phyloP scores from a whole-genome alignment of 345 rosid species.

The Lepidium aucheri region DNA sequence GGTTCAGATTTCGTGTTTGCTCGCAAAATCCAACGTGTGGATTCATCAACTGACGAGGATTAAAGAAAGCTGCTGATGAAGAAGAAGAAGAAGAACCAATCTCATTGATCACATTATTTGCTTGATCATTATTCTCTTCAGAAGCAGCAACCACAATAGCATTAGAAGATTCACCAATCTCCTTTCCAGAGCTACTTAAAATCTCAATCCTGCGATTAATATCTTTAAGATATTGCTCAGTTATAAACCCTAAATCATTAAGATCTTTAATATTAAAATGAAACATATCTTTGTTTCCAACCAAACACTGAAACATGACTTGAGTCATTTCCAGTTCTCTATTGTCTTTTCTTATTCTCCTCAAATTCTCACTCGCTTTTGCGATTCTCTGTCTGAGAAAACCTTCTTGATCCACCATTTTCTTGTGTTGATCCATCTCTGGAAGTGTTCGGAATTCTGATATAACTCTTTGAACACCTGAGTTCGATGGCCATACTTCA shows the following conservation, averaged over 20 bases:
- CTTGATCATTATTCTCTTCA: background rate
- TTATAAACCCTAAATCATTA: constrained; percentile 25
- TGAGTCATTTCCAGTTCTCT: constrained; percentile 27
- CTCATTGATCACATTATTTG: background rate
- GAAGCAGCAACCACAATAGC: background rate
- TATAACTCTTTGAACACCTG: constrained; percentile 20
- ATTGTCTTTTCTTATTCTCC: constrained; percentile 17
- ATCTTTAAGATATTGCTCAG: constrained; percentile 25
- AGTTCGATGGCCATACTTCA: constrained; percentile 25
- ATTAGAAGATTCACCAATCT: constrained; percentile 1
- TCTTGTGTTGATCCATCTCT: constrained; percentile 26
- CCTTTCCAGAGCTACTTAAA: background rate
- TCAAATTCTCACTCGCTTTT: constrained; percentile 7
- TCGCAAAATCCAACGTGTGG: background rate
- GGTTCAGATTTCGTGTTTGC: background rate
- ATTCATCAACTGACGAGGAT: background rate
- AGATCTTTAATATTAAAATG: constrained; percentile 25
- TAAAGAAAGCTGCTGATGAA: background rate
- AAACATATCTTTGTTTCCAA: background rate
- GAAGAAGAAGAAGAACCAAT: background rate
- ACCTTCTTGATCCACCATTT: constrained; percentile 28
- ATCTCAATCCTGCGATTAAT: background rate
- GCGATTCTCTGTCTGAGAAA: constrained; percentile 25
- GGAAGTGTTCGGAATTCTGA: constrained; percentile 13
- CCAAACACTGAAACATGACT: constrained; percentile 27